phyloP scores from a whole-genome alignment of 2,329 filamentous ascomycete species.

The Xylariaceae sp. region DNA sequence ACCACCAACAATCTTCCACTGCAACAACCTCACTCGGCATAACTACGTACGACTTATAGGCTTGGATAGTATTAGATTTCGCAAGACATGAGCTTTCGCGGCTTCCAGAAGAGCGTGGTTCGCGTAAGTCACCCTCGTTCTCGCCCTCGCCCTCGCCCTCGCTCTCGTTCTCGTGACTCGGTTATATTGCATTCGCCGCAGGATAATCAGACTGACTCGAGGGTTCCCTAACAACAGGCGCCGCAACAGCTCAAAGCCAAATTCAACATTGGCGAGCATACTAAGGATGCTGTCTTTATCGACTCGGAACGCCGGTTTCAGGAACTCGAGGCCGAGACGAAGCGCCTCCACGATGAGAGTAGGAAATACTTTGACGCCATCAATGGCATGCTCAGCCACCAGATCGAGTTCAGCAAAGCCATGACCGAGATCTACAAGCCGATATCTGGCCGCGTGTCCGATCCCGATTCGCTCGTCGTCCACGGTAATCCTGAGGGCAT shows the following conservation, averaged over 20 bases:
- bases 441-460: slow-evolving; percentile 93
- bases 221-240: slow-evolving; percentile 57
- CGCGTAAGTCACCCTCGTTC: slow-evolving; percentile 64
- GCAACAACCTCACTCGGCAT: not conserved
- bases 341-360: slow-evolving; percentile 91
- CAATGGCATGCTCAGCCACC: slow-evolving; percentile 95
- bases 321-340: slow-evolving; percentile 94
- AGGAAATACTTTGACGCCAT: slow-evolving; percentile 98
- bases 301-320: slow-evolving; percentile 94
- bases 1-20: no score
- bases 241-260: slow-evolving; percentile 90
- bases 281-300: slow-evolving; percentile 92
- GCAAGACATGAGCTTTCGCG: slow-evolving; percentile 88
- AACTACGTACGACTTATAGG: not conserved
- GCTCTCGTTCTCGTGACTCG: not conserved
- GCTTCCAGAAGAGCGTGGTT: slow-evolving; percentile 87
- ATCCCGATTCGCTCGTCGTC: slow-evolving; percentile 80
- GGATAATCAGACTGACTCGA: slow-evolving; percentile 7
- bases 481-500: slow-evolving; percentile 95
- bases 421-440: slow-evolving; percentile 98
- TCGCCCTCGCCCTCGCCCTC: not conserved
- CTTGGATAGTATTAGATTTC: slow-evolving; percentile 2
- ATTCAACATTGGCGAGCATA: slow-evolving; percentile 95
- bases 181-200: slow-evolving; percentile 1
- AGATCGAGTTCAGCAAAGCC: slow-evolving; percentile 97